Base-by-base conservation (phyloP, 257 asterid species). In the Solanum clarkiae region DNA sequence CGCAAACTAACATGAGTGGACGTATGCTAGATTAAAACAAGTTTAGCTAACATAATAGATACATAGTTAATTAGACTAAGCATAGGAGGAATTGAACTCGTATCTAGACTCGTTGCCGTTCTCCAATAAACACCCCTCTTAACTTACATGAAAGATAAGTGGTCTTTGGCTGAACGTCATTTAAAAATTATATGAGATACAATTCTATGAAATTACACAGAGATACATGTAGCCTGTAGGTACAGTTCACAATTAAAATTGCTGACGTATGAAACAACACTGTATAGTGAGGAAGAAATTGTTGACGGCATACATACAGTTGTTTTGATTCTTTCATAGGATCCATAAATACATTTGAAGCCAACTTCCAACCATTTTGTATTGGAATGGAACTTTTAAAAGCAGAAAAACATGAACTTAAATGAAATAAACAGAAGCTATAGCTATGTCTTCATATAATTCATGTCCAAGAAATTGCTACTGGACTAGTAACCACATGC, bases 401-500 rank as follows among this genome's bases (percentile, higher is more conserved):
- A 77, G 13, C 45, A 51, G 6, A 51, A 26, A 51, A 26, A 10
- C 47, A 77, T 26, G 17, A 77, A 77, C 65, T 26, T 77, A 77
- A 9, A 77, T 26, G 15, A 77, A 77, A 24, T 77, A 15, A 77
- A 74, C 60, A 74, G 62, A 20, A 77, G 82, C 63, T 77, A 49
- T 75, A 15, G 82, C 62, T 75, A 75, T 74, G 59, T 22, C 59
- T 74, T 75, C 60, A 20, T 71, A 56, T 47, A 5, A 56, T 84
- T 75, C 88, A 94, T 16, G 80, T 77, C 98, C 97, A 92, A 89
- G 94, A 92, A 75, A 97, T 36, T 6, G 96, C 98, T 42, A 97
- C 92, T 0, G 98, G 97, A 88, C 98, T 97, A 71, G 92, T 95
- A 55, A 97, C 98, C 5, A 90, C 92, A 56, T 89, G 97, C 83